phyloP scores from a whole-genome alignment of 345 rosid genomes.

The Moringa oleifera region DNA sequence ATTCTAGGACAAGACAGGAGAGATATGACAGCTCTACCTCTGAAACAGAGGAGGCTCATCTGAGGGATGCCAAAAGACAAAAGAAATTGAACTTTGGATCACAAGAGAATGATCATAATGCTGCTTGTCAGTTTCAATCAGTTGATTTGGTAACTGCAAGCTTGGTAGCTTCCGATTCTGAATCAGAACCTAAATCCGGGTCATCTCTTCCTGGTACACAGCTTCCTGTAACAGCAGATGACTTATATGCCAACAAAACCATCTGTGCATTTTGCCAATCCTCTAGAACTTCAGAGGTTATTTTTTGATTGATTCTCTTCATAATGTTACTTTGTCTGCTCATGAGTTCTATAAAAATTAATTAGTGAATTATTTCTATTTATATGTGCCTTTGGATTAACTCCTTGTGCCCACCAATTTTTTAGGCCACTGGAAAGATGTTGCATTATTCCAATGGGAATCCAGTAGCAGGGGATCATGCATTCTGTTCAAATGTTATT shows the following conservation, averaged over 20 bases:
- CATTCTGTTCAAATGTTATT: conserved; percentile 35
- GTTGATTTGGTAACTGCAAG: conserved; percentile 17
- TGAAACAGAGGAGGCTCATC: conserved; percentile 30
- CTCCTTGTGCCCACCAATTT: conserved; percentile 1
- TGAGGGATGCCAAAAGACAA: conserved; percentile 43
- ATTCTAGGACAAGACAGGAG: conserved; percentile 18
- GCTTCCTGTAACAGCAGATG: conserved; percentile 16
- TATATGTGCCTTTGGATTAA: background rate
- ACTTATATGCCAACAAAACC: conserved; percentile 14
- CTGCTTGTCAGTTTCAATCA: conserved; percentile 12
- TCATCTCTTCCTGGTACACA: conserved; percentile 4
- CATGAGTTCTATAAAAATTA: background rate
- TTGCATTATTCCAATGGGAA: conserved; percentile 52
- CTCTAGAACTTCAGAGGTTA: conserved; percentile 50
- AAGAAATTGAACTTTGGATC: conserved; percentile 35
- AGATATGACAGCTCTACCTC: conserved; percentile 25
- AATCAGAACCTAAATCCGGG: conserved; percentile 6
- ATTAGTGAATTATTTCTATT: background rate
- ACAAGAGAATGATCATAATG: conserved; percentile 8
- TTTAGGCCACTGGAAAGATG: conserved; percentile 70
- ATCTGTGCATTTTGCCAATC: conserved; percentile 79
- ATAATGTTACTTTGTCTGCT: background rate
- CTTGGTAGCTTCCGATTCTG: conserved; percentile 15
- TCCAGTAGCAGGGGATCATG: conserved; percentile 45
- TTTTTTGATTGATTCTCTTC: background rate